Conservation (phyloP, 495 filamentous ascomycete species). For the Cenococcum geophilum region DNA sequence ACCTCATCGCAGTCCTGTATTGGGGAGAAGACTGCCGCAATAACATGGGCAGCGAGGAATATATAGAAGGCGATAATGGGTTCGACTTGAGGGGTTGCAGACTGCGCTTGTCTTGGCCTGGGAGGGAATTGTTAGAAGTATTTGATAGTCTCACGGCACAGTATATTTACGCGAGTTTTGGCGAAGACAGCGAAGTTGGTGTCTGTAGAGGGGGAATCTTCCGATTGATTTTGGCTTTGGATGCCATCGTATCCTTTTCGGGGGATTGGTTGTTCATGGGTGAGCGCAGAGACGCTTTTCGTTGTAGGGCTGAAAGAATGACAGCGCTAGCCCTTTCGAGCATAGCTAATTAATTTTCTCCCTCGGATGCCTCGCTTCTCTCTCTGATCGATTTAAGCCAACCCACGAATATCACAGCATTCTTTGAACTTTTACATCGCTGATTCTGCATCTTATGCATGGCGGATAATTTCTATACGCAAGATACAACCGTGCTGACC, state of each 20-base stretch:
- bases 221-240: neutral
- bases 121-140: neutral
- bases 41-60: conserved; percentile 62
- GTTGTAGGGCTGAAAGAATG: neutral
- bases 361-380: neutral
- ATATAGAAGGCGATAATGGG: conserved; percentile 71
- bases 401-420: neutral
- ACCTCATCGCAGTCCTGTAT: conserved; percentile 99
- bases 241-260: neutral
- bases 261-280: too few species aligned
- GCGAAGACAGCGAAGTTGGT: neutral
- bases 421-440: neutral
- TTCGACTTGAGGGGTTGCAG: conserved; percentile 48
- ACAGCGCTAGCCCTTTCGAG: neutral
- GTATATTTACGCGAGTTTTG: neutral
- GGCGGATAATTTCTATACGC: conserved; percentile 12
- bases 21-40: conserved; percentile 77
- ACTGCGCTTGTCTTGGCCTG: neutral
- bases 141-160: neutral
- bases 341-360: neutral
- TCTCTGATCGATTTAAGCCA: neutral
- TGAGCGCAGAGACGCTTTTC: too few species aligned
- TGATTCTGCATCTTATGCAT: neutral
- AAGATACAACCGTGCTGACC: conserved; percentile 8
- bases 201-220: neutral